A percentile compares a stretch with the other conserved stretches of the same genome.
Conservation (phyloP, 331 rosid species). For the Rhamnella rubrinervis region DNA sequence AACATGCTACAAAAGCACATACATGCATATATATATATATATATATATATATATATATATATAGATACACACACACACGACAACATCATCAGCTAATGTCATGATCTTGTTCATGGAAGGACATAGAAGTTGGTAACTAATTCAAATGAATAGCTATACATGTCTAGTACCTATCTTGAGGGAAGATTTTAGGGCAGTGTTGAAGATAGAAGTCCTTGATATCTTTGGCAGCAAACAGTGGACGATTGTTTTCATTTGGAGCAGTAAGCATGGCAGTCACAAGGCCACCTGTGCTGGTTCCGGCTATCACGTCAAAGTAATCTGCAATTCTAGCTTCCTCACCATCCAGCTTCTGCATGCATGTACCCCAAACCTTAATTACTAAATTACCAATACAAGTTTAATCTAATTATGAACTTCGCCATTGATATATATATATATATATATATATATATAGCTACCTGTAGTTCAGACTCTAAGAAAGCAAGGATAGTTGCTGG, state of each 20-base stretch:
- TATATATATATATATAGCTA: slow-evolving; percentile 1
- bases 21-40: not conserved
- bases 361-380: too few relatives aligned
- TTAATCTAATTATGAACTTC: too few relatives aligned
- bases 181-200: slow-evolving; percentile 27
- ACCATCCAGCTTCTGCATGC: slow-evolving; percentile 36
- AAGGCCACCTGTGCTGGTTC: slow-evolving; percentile 46
- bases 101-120: too few relatives aligned
- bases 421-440: not conserved
- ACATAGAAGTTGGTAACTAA: too few relatives aligned
- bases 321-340: slow-evolving; percentile 37
- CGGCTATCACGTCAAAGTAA: slow-evolving; percentile 38
- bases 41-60: not conserved
- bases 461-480: slow-evolving; percentile 70
- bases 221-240: slow-evolving; percentile 35
- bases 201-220: slow-evolving; percentile 27
- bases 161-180: slow-evolving; percentile 17
- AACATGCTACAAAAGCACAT: not conserved
- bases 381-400: too few relatives aligned
- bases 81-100: too few relatives aligned
- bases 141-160: too few relatives aligned
- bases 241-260: slow-evolving; percentile 28
- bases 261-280: slow-evolving; percentile 38
- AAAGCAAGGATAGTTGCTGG: slow-evolving; percentile 58
- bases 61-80: not conserved